Percentiles rank a stretch among this genome's conserved stretches.
These are phyloP conservation scores for Entelexis paramagnoliae DNA, from an alignment of 1,139 yeast species.

Conservation along the genomic window DNA sequence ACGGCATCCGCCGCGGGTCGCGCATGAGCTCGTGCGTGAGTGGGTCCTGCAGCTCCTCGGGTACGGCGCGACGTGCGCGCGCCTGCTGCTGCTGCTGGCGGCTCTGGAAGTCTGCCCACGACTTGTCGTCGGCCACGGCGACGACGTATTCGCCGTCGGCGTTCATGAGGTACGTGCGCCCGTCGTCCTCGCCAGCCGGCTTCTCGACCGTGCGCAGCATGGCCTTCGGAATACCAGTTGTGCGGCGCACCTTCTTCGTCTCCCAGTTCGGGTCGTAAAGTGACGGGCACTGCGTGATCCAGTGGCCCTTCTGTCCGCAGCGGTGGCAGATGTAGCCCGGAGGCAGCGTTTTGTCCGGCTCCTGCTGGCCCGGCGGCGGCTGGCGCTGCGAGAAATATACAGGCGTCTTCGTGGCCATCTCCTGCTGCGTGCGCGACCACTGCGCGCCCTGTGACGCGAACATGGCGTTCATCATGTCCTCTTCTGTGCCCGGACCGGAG, in stretches of 20 bases:
- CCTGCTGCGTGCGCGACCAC: conserved; percentile 91
- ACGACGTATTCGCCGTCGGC: conserved; percentile 94
- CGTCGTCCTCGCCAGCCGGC: conserved; percentile 42
- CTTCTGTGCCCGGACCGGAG: conserved; percentile 43
- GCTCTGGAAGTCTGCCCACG: conserved; percentile 75
- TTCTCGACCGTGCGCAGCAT: conserved; percentile 75
- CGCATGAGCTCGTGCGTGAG: conserved; percentile 50
- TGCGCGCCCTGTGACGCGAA: conserved; percentile 85
- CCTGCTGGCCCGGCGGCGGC: background rate
- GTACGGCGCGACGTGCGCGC: conserved; percentile 41
- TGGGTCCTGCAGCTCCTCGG: conserved; percentile 52
- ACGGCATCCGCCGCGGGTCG: conserved; percentile 78
- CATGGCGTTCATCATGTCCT: conserved; percentile 81
- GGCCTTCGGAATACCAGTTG: conserved; percentile 95
- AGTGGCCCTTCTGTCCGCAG: conserved; percentile 94
- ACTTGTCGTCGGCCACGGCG: conserved; percentile 84
- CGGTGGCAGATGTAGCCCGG: conserved; percentile 92
- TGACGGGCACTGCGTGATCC: conserved; percentile 94
- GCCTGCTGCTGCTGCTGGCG: conserved; percentile 39
- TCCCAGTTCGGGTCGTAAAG: conserved; percentile 88
- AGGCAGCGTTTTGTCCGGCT: conserved; percentile 66
- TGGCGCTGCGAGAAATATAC: conserved; percentile 22
- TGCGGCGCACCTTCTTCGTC: conserved; percentile 78
- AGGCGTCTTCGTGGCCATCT: conserved; percentile 51
- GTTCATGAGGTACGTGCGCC: conserved; percentile 74